A percentile compares a stretch with the other conserved stretches of the same genome.
Conservation (phyloP, 148 eudicot genomes). For the Arctostaphylos glauca region DNA sequence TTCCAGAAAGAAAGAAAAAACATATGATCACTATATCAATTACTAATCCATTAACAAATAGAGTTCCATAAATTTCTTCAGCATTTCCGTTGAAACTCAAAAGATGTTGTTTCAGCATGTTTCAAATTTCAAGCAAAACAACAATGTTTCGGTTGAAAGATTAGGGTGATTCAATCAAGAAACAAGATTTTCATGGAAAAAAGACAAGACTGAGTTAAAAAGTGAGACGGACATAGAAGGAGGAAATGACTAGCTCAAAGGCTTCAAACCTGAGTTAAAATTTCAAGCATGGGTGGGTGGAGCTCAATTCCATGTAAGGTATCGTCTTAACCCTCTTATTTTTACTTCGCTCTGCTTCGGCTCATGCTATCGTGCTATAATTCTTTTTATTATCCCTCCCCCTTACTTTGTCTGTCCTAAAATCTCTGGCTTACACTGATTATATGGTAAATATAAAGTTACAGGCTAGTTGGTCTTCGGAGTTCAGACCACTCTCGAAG, state of each 20-base stretch:
- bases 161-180: not conserved
- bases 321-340: not conserved
- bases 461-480: not conserved
- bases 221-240: not conserved
- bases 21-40: not conserved
- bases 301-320: not conserved
- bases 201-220: not conserved
- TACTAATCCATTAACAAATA: conserved; percentile 8
- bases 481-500: not conserved
- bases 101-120: not conserved
- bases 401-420: not conserved
- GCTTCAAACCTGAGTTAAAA: not conserved
- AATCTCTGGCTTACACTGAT: not conserved
- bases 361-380: not conserved
- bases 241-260: not conserved
- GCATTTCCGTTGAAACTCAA: not conserved
- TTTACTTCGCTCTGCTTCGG: not conserved
- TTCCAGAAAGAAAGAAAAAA: conserved; percentile 30
- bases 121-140: not conserved
- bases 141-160: not conserved
- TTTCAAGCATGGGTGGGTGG: not conserved
- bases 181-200: not conserved
- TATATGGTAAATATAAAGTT: not conserved
- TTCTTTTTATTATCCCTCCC: not conserved
- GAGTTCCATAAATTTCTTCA: not conserved